These are phyloP conservation scores for Pseudogymnoascus sp. DNA, from an alignment of 2,329 filamentous ascomycete species.

Conservation along the genomic window DNA sequence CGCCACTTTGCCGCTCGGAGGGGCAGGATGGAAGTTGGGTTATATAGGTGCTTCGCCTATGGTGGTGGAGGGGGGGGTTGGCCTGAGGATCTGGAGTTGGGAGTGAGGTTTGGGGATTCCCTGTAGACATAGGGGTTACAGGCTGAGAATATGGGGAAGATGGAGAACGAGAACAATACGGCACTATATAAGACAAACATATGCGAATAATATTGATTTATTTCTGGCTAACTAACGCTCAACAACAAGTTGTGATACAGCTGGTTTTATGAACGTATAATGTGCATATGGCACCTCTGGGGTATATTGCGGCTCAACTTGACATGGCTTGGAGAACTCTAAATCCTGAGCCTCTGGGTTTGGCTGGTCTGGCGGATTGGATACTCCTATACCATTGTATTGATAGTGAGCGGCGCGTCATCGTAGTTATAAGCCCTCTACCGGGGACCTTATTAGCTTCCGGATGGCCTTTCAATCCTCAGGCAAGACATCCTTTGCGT, in stretches of 20 bases:
- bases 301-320: constrained; percentile 1
- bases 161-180: neutral
- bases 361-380: neutral
- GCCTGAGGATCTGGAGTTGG: neutral
- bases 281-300: neutral
- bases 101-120: neutral
- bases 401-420: neutral
- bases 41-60: neutral
- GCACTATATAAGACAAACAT: neutral
- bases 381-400: neutral
- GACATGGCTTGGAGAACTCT: neutral
- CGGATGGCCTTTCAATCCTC: neutral
- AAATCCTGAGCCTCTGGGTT: neutral
- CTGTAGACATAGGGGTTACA: neutral
- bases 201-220: neutral
- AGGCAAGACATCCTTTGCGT: constrained; percentile 43
- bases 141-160: too few relatives aligned
- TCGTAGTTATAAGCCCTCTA: neutral
- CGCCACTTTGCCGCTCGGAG: neutral
- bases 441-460: neutral
- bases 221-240: neutral
- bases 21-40: neutral
- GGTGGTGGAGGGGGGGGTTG: neutral
- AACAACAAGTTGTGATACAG: neutral
- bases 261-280: neutral